phyloP scores from a whole-genome alignment of 2,329 filamentous ascomycete genomes.

The Cladophialophora carrionii region DNA sequence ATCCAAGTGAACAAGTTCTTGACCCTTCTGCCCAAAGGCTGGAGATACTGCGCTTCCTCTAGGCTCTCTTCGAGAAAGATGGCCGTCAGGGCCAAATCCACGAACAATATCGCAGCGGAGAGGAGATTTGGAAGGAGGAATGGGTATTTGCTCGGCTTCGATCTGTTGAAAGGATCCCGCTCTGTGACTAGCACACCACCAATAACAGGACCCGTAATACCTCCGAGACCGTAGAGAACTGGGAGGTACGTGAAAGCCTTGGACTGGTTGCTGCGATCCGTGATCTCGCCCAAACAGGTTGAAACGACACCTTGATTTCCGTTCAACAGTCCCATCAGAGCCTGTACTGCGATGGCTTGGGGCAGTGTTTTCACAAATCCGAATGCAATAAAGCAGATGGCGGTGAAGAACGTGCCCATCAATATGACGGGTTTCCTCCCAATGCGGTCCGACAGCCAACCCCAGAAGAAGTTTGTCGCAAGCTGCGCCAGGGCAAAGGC shows the following conservation, averaged over 20 bases:
- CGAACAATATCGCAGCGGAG: constrained; percentile 69
- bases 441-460: constrained; percentile 76
- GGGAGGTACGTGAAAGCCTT: constrained; percentile 91
- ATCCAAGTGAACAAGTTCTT: constrained; percentile 66
- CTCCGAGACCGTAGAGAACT: constrained; percentile 92
- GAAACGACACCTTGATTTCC: constrained; percentile 94
- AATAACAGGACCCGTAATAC: constrained; percentile 89
- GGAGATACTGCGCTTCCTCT: constrained; percentile 66
- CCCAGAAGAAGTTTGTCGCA: constrained; percentile 89
- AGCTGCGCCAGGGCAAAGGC: constrained; percentile 92
- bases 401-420: constrained; percentile 79
- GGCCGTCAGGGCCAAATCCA: constrained; percentile 74
- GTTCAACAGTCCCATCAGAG: constrained; percentile 88
- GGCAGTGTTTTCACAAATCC: constrained; percentile 81
- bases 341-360: constrained; percentile 84
- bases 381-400: constrained; percentile 79
- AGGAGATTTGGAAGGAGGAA: constrained; percentile 85
- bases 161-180: constrained; percentile 59
- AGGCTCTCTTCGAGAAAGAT: constrained; percentile 86
- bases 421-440: constrained; percentile 83
- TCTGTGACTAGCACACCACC: constrained; percentile 79
- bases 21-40: constrained; percentile 62
- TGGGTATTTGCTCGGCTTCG: constrained; percentile 66
- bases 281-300: constrained; percentile 91
- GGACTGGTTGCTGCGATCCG: constrained; percentile 92